Evolutionary conservation across 2,329 filamentous ascomycete genomes (phyloP), one percentile per base, ranked within the genome.

Genomic region (Lecanoromycetidae sp.): DNA sequence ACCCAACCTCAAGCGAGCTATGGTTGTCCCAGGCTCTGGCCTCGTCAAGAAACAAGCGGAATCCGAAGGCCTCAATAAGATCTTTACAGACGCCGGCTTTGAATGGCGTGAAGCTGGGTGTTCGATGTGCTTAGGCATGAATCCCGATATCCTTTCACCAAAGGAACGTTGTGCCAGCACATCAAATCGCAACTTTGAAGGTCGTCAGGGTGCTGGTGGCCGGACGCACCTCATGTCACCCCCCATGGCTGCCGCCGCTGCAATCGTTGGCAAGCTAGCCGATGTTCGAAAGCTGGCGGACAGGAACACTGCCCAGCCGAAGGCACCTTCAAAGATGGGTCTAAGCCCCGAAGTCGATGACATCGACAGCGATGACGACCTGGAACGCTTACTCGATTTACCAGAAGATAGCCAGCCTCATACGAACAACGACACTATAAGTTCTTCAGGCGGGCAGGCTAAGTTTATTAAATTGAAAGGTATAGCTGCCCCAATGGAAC

Each of bases 91-190:
- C 52, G 88, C 91, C 40, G 91, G 91, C 6, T 96, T 96, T 56
- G 90, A 96, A 65, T 96, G 90, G 90, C 80, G 91, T 62, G 91
- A 98, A 70, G 91, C 91, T 56, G 91, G 91, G 41, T 98, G 91
- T 76, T 94, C 86, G 53, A 98, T 98, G 91, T 96, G 91, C 63
- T 76, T 98, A 46, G 91, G 91, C 63, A 98, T 98, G 90, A 98
- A 98, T 72, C 90, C 91, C 0, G 91, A 98, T 64, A 96, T 98
- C 54, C 76, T 96, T 38, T 80, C 87, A 2, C 88, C 91, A 45
- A 77, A 83, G 63, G 91, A 98, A 69, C 82, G 91, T 60, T 96
- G 91, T 63, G 91, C 91, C 34, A 90, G 83, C 61, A 48, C 46
- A 26, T 43, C 38, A 6, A 48, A 48, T 17, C 30, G 46, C 17